These are phyloP conservation scores for Termitomyces bulborhizus DNA, from an alignment of 768 basidiomycete species.

Conservation along the genomic window DNA sequence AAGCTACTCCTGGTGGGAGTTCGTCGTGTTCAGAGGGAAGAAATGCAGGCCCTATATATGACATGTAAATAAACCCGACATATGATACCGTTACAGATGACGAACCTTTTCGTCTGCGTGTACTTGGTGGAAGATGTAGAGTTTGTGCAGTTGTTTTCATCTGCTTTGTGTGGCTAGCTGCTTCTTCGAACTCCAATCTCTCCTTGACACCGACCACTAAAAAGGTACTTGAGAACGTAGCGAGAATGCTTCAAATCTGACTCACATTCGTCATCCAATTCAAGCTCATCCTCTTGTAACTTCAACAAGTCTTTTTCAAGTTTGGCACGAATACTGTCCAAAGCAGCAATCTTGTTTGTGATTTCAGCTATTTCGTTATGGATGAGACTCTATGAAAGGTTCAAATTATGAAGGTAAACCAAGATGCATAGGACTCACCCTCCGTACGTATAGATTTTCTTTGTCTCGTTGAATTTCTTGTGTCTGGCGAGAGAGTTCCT, in stretches of 20 bases:
- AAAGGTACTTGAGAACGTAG: constrained; percentile 6
- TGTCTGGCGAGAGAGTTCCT: constrained; percentile 79
- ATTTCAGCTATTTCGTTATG: constrained; percentile 87
- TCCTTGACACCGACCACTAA: constrained; percentile 89
- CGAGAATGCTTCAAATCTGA: constrained; percentile 10
- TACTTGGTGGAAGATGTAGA: constrained; percentile 48
- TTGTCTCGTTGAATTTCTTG: constrained; percentile 88
- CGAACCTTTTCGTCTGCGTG: constrained; percentile 64
- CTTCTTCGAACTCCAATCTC: constrained; percentile 67
- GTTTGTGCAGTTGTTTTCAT: constrained; percentile 28
- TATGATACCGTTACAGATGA: not conserved
- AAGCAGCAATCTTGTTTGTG: constrained; percentile 78
- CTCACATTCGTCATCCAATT: constrained; percentile 93
- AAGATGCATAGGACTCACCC: constrained; percentile 43
- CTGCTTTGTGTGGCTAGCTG: constrained; percentile 22
- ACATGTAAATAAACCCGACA: not conserved
- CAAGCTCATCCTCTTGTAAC: constrained; percentile 91
- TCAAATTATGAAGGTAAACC: not conserved
- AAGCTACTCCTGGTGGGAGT: constrained; percentile 88
- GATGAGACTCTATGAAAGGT: constrained; percentile 60
- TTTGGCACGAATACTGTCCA: constrained; percentile 75
- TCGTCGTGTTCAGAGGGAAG: constrained; percentile 97
- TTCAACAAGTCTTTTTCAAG: constrained; percentile 80
- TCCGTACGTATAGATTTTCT: constrained; percentile 84
- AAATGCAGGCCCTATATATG: constrained; percentile 76